A percentile compares a stretch with the other conserved stretches of the same genome.
These are phyloP conservation scores for Ballota nigra DNA, from an alignment of 257 asterid genomes.

Conservation along the genomic window DNA sequence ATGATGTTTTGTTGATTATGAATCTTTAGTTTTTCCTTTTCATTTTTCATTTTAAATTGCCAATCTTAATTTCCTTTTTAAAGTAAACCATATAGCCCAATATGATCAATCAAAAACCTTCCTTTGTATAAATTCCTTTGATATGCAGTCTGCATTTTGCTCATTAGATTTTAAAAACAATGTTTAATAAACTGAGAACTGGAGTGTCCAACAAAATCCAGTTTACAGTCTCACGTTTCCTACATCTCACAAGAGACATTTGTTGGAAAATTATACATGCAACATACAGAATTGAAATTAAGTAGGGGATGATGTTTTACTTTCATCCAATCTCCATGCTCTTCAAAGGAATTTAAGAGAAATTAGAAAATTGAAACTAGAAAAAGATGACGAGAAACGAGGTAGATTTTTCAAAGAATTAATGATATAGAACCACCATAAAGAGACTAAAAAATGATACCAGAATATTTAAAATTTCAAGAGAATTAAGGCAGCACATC, in stretches of 20 bases:
- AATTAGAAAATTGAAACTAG: too few relatives aligned
- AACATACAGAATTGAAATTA: background rate
- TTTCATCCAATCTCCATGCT: background rate
- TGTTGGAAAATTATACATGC: background rate
- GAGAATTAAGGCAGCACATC: constrained; percentile 20
- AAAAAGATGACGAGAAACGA: background rate
- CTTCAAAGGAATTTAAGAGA: too few relatives aligned
- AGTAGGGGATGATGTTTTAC: background rate
- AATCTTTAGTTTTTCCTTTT: background rate
- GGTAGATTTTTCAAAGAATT: background rate
- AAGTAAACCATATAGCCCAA: background rate
- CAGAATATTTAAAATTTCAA: background rate
- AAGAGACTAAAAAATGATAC: background rate
- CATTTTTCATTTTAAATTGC: background rate
- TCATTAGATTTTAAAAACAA: background rate
- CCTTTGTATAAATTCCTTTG: too few relatives aligned
- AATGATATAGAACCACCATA: background rate
- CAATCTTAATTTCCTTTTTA: background rate
- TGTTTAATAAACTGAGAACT: background rate
- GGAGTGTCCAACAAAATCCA: too few relatives aligned
- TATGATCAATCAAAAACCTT: background rate
- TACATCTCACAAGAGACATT: background rate
- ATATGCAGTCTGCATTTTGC: too few relatives aligned
- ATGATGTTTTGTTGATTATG: background rate
- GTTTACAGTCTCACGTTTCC: background rate